Evolutionary conservation across 495 filamentous ascomycete genomes (phyloP).

Genomic region (Amniculicola lignicola): DNA sequence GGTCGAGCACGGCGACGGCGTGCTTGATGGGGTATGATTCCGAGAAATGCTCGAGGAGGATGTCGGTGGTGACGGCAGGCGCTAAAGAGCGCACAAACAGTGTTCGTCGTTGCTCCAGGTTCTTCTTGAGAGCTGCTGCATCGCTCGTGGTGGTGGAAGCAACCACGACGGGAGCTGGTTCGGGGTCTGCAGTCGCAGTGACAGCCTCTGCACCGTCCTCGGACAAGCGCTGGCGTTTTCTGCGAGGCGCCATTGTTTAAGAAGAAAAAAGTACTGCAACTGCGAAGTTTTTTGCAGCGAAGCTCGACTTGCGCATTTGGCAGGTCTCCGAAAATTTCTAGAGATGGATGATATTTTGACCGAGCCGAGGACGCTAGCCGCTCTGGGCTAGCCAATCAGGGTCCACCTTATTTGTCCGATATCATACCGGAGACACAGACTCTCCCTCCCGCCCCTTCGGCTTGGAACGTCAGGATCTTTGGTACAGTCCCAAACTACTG

Average conservation of each 20-base stretch:
- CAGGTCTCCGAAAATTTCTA: no score
- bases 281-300: neutral
- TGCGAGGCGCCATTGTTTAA: constrained; percentile 30
- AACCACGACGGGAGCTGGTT: constrained; percentile 4
- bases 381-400: no score
- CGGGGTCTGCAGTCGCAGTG: constrained; percentile 22
- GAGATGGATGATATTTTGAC: no score
- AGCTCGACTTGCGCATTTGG: neutral
- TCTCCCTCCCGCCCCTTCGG: no score
- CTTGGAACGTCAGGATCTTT: no score
- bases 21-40: constrained; percentile 92
- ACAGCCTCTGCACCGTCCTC: constrained; percentile 33
- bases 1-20: constrained; percentile 79
- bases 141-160: constrained; percentile 1
- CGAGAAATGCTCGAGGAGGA: constrained; percentile 82
- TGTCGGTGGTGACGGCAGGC: constrained; percentile 71
- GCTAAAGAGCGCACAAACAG: constrained; percentile 90
- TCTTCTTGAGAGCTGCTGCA: constrained; percentile 21
- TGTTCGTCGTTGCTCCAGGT: constrained; percentile 54
- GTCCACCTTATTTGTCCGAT: no score
- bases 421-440: no score
- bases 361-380: no score
- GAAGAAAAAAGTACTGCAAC: neutral
- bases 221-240: constrained; percentile 39
- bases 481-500: no score